These are phyloP conservation scores for Aureococcus anophagefferens DNA, from an alignment of 108 stramenopile genomes.

Conservation along the genomic window DNA sequence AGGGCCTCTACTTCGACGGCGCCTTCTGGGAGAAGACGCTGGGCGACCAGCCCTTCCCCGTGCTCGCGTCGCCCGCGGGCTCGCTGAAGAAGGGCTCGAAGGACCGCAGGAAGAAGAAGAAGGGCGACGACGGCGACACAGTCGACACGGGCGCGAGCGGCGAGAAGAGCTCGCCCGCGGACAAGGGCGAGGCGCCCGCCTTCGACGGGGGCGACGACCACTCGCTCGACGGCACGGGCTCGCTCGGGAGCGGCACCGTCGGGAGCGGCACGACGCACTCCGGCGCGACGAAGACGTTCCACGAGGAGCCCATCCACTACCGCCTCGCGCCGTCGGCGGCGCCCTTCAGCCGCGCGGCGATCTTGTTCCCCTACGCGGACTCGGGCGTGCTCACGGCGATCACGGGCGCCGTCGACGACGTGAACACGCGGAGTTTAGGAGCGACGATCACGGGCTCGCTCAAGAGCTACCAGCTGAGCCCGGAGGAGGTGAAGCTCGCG, in stretches of 20 bases:
- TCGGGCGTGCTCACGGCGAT: constrained; percentile 4
- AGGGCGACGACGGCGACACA: too few species aligned
- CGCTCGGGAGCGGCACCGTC: too few species aligned
- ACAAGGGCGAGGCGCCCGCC: too few species aligned
- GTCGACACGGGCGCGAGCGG: too few species aligned
- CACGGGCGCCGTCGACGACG: constrained; percentile 15
- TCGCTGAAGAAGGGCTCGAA: too few species aligned
- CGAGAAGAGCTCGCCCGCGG: too few species aligned
- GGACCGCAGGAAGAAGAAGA: too few species aligned
- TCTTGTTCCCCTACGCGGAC: constrained; percentile 26
- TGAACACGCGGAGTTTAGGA: constrained; percentile 12
- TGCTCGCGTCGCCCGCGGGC: too few species aligned
- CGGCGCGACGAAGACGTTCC: background rate
- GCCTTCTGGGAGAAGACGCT: background rate
- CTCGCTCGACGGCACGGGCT: too few species aligned
- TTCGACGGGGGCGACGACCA: too few species aligned
- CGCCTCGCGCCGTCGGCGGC: background rate
- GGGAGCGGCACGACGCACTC: too few species aligned
- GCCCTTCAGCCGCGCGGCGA: constrained; percentile 20
- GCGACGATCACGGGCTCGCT: constrained; percentile 5
- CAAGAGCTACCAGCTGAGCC: constrained; percentile 10
- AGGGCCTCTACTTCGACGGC: background rate
- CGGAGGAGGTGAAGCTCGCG: constrained; percentile 11
- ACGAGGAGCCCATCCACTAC: background rate
- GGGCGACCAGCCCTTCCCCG: background rate